Base-by-base conservation (phyloP, 192 early-diverging fungal genomes). In the Backusella sp. region DNA sequence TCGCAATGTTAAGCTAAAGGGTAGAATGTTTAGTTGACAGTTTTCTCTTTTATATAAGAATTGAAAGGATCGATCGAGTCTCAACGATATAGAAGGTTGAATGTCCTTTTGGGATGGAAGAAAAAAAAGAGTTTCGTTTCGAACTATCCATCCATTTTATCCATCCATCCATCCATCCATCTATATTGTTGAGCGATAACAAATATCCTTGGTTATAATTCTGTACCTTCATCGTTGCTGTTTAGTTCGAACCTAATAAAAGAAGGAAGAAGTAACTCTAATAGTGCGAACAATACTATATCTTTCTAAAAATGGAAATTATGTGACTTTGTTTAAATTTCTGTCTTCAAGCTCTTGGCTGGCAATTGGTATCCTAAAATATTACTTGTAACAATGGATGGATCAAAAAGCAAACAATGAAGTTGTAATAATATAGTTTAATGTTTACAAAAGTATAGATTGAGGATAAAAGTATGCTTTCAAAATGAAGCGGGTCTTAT, bases 1-100 rank as follows among this genome's bases (percentile, higher is more conserved):
- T 96, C 86, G 97, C 95, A 83, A 99, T 96, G 93, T 99, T 98
- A 88, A 98, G 88, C 97, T 98, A 73, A 32, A 26, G 30, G 30
- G 75, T 39, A 72, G 34, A 74, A 66, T 56, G 53, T 23, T 56
- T 56, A 56, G 53, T 26, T 8, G 53, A 56, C 26, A 26, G 53
- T 6, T 6, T n/a, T 52, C 21, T 23, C n/a, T 11, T 21, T 23
- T 23, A 56, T 23, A 11, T 56, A 23, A 56, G 23, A 56, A 56
- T 56, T 9, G 19, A 56, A 56, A 8, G 53, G n/a, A 56, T 56
- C 53, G 53, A 56, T 56, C 53, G 53, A 5, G 19, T 23, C 2
- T 23, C 53, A 56, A 23, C 53, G n/a, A 21, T n/a, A 56, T 56
- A 56, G 21, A 21, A 21, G n/a, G 49, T 19, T 53, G 49, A 19